These are phyloP conservation scores for Annulohypoxylon moriforme DNA, from an alignment of 495 filamentous ascomycete species.

Conservation along the genomic window DNA sequence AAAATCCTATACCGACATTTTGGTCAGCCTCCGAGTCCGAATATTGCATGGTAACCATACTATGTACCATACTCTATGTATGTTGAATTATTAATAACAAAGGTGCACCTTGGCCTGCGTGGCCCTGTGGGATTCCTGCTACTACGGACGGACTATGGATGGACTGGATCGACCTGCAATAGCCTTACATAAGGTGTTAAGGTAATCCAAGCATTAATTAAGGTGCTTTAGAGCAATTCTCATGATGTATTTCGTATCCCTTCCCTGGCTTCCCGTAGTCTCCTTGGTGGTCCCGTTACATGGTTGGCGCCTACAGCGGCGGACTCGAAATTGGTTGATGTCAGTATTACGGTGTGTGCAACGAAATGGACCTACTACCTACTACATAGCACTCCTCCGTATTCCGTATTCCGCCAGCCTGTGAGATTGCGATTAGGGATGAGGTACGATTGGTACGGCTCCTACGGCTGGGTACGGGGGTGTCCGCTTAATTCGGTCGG, in stretches of 20 bases:
- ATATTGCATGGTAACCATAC: constrained; percentile 25
- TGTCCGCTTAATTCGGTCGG: constrained; percentile 22
- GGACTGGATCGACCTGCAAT: too few species aligned
- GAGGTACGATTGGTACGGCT: constrained; percentile 17
- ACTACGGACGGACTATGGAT: too few species aligned
- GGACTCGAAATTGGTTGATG: constrained; percentile 36
- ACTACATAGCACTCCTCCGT: constrained; percentile 9
- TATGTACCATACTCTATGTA: neutral
- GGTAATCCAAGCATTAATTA: constrained; percentile 10
- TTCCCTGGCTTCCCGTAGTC: constrained; percentile 11
- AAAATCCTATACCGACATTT: constrained; percentile 39
- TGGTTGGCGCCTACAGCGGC: constrained; percentile 43
- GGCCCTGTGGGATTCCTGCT: neutral
- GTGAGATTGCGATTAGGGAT: constrained; percentile 34
- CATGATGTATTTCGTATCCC: constrained; percentile 19
- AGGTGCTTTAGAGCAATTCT: constrained; percentile 1
- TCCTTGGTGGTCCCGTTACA: constrained; percentile 17
- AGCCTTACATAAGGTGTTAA: constrained; percentile 39
- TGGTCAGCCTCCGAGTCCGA: constrained; percentile 33
- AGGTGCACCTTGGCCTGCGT: neutral
- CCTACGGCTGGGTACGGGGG: constrained; percentile 21
- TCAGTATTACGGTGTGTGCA: constrained; percentile 42
- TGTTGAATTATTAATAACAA: constrained; percentile 1
- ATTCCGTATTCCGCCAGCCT: constrained; percentile 38
- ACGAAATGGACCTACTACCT: constrained; percentile 11